Evolutionary conservation across 2,329 filamentous ascomycete genomes (phyloP).

Genomic region (Penicillium capsulatum): DNA sequence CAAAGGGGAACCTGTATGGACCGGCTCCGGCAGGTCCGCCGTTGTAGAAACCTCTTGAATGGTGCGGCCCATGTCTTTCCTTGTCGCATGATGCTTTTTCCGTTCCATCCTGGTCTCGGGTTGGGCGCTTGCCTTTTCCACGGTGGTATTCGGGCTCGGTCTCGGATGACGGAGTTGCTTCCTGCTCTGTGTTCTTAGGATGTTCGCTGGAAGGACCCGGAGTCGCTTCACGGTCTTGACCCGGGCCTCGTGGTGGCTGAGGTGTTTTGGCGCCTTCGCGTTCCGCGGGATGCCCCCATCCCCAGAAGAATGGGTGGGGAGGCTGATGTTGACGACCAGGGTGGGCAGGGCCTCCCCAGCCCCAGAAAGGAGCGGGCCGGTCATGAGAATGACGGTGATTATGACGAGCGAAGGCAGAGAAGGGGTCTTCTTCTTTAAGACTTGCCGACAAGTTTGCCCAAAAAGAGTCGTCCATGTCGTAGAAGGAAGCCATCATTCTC

Average conservation of each 20-base stretch:
- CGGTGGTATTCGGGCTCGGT: too few relatives aligned
- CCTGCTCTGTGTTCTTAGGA: slow-evolving; percentile 5
- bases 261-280: too few relatives aligned
- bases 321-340: slow-evolving; percentile 17
- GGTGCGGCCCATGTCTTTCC: slow-evolving; percentile 5
- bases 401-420: too few relatives aligned
- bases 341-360: too few relatives aligned
- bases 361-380: slow-evolving; percentile 57
- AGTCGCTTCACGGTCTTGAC: slow-evolving; percentile 3
- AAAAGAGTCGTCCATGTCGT: slow-evolving; percentile 50
- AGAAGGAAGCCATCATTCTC: slow-evolving; percentile 50
- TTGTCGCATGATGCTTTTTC: too few relatives aligned
- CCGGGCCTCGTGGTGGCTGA: slow-evolving; percentile 5
- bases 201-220: slow-evolving; percentile 5
- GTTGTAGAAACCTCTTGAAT: slow-evolving; percentile 3
- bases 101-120: too few relatives aligned
- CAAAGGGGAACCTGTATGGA: slow-evolving; percentile 1
- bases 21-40: neutral
- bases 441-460: too few relatives aligned
- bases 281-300: slow-evolving; percentile 4
- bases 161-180: neutral
- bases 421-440: too few relatives aligned
- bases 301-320: slow-evolving; percentile 11
- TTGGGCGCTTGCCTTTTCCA: too few relatives aligned
- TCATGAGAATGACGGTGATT: too few relatives aligned